Evolutionary conservation across 257 asterid genomes (phyloP), one percentile per base, ranked within the genome.

Genomic region (Fraxinus americana): DNA sequence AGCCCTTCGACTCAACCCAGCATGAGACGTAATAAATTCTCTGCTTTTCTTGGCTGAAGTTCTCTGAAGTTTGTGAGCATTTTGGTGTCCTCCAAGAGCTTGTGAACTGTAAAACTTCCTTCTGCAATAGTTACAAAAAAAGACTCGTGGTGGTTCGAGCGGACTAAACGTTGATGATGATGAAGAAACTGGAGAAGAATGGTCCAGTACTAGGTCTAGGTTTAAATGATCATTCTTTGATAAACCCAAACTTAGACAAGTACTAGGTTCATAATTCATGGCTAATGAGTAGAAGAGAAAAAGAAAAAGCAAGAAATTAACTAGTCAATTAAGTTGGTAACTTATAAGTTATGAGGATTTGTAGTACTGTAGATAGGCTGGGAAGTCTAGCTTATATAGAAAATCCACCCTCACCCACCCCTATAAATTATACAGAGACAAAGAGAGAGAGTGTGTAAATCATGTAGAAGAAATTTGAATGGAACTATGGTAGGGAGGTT

Each of bases 11-110:
- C 78, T 45, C 75, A 13, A 65, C 17, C 29, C 73, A 80, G 68
- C 30, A 27, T 10, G 69, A 73, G 0, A 0, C 30, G 67, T 5
- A 10, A 10, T 0, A 43, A 88, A 66, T 73, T 91, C 96, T 68
- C 96, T 81, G 84, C 94, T 93, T 77, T 91, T 92, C 86, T 93
- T 93, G 19, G 93, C 97, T 16, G 92, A 71, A 23, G 94, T 90
- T 77, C 98, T 84, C 87, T 93, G 97, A 32, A 90, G 88, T 72
- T 93, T 93, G 79, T 93, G 98, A 2, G 98, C 98, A 69, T 93
- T 93, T 59, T 93, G 98, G 79, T 93, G 98, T 2, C 98, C 98
- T n/a, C 97, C 97, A 2, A 93, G 90, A 0, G 98, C 98, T 69
- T 92, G 98, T 8, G 98, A 93, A 29, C 98, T 93, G 75, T 88